Percentiles rank a stretch among this genome's conserved stretches.
phyloP scores from a whole-genome alignment of 2,329 filamentous ascomycete species.

The Coniochaeta sp. region DNA sequence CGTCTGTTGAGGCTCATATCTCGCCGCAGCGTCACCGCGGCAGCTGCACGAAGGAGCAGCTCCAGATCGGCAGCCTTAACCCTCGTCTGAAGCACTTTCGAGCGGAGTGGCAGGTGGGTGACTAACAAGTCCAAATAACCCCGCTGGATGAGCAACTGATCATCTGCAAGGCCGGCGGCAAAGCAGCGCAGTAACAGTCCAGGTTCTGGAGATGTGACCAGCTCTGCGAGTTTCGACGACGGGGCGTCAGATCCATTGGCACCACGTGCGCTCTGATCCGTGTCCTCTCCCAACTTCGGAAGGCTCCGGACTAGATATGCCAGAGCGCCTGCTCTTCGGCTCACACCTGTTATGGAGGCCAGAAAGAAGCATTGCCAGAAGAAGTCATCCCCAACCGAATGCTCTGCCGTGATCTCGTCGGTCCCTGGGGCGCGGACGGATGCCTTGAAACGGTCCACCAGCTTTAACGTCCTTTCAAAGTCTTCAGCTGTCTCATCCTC shows the following conservation, averaged over 20 bases:
- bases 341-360: constrained; percentile 83
- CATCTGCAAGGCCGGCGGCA: constrained; percentile 78
- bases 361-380: constrained; percentile 99
- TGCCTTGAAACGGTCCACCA: constrained; percentile 71
- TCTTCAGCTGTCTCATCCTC: constrained; percentile 98
- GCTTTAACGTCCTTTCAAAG: constrained; percentile 77
- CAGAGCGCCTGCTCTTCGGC: constrained; percentile 75
- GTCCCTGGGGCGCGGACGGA: constrained; percentile 51
- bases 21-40: constrained; percentile 78
- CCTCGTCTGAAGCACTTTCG: constrained; percentile 67
- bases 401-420: constrained; percentile 41
- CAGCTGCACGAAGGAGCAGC: constrained; percentile 72
- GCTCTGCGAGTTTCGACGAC: constrained; percentile 48
- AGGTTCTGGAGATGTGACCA: constrained; percentile 84
- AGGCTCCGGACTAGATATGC: constrained; percentile 77
- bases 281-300: constrained; percentile 56
- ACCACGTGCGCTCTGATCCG: constrained; percentile 22
- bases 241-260: constrained; percentile 32
- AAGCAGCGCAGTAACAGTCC: constrained; percentile 87
- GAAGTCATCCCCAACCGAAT: constrained; percentile 67
- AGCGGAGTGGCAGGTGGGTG: constrained; percentile 79
- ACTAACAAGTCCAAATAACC: constrained; percentile 92
- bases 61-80: constrained; percentile 73
- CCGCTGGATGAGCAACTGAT: constrained; percentile 85
- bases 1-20: constrained; percentile 96